A percentile compares a stretch with the other conserved stretches of the same genome.
Evolutionary conservation across 2,329 filamentous ascomycete species (phyloP).

Genomic region (Sclerotinia spermophila): DNA sequence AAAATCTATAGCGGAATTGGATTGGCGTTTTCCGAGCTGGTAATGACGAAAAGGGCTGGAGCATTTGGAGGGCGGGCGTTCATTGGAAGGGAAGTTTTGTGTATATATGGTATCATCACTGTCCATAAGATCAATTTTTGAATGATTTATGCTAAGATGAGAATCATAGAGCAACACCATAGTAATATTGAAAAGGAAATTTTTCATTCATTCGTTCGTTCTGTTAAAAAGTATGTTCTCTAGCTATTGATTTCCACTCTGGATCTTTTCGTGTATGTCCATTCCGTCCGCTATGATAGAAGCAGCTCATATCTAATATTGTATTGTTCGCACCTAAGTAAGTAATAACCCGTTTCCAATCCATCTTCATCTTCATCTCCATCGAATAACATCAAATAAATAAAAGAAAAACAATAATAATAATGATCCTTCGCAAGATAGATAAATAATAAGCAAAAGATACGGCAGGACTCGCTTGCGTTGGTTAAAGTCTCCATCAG

Average conservation of each 20-base stretch:
- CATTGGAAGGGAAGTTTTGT: background rate
- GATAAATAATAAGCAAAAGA: background rate
- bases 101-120: background rate
- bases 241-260: background rate
- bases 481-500: background rate
- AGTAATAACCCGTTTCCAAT: background rate
- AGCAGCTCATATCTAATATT: slow-evolving; percentile 1
- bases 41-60: background rate
- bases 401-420: background rate
- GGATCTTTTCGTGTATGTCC: background rate
- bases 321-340: background rate
- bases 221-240: background rate
- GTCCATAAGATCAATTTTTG: background rate
- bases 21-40: slow-evolving; percentile 22
- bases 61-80: slow-evolving; percentile 1
- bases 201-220: background rate
- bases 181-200: background rate
- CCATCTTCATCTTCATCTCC: background rate
- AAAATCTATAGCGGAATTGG: slow-evolving; percentile 26
- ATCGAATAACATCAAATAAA: background rate
- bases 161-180: background rate
- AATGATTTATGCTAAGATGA: slow-evolving; percentile 7
- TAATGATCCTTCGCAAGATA: slow-evolving; percentile 4
- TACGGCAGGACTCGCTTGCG: background rate
- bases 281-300: background rate